Evolutionary conservation across 257 asterid genomes (phyloP), one percentile per base, ranked within the genome.

Genomic region (Schizonepeta tenuifolia): DNA sequence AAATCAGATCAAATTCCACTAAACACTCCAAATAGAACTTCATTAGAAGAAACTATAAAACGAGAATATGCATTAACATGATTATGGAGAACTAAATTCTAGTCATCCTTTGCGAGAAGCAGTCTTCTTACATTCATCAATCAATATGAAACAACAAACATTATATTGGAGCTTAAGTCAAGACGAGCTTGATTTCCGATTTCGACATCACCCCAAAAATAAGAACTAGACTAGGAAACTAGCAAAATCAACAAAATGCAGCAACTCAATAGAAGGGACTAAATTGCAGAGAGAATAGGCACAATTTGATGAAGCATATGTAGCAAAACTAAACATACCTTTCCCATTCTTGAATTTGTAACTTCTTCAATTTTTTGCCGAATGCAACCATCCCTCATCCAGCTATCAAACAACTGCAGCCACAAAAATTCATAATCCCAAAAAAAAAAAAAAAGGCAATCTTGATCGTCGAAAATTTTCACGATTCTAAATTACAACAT

Each of bases 291-390:
- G 31, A 5, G 6, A 3, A 70, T 5, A 24, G 35, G 35, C 12
- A 21, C 18, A 26, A 20, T n/a, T 59, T 59, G 26, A 38, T 20
- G 44, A 7, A 31, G 15, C 36, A 4, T 7, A n/a, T n/a, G n/a
- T n/a, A 33, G 14, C 21, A 46, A n/a, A 47, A 13, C 5, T 44
- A 31, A 51, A 21, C 77, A 22, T 79, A 85, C 88, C 86, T 73
- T 69, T 79, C 85, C 91, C 91, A 86, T 44, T 82, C 88, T 35
- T 83, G 86, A 74, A 79, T 69, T 74, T 80, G 85, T 36, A 75
- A 61, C 28, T 75, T 70, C 47, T 78, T 86, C 83, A 83, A 69
- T 43, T 80, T 84, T 58, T 86, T 82, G 49, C 87, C 89, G 46
- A 82, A 86, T 18, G 88, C 91, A 70, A 86, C 88, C 87, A 86